phyloP scores from a whole-genome alignment of 129 eudicot genomes.

The Glebionis coronaria region DNA sequence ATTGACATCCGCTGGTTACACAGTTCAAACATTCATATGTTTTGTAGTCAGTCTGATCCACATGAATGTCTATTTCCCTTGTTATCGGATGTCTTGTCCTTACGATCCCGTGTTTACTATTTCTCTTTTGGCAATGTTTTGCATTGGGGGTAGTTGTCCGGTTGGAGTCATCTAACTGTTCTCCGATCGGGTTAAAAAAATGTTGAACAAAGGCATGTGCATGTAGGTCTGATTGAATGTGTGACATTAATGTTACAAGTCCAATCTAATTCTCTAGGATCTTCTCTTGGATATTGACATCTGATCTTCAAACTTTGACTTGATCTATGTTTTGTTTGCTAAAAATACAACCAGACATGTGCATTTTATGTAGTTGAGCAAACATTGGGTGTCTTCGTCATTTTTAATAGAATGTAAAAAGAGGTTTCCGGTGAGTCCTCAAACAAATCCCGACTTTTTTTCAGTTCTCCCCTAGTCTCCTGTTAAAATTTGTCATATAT shows the following conservation, averaged over 20 bases:
- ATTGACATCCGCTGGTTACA: slow-evolving; percentile 2
- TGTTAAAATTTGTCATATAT: neutral
- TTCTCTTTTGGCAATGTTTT: neutral
- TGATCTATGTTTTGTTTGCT: slow-evolving; percentile 8
- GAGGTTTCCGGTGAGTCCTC: neutral
- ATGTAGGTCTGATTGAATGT: neutral
- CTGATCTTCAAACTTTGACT: slow-evolving; percentile 3
- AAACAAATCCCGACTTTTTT: neutral
- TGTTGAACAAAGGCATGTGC: neutral
- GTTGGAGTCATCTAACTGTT: neutral
- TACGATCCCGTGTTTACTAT: neutral
- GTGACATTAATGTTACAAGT: neutral
- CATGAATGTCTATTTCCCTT: neutral
- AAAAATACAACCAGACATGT: slow-evolving; percentile 7
- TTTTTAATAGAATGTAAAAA: neutral
- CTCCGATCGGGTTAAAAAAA: neutral
- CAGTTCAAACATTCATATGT: too few species aligned
- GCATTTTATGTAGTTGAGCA: slow-evolving; percentile 4
- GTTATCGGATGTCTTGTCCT: slow-evolving; percentile 4
- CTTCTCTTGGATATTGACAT: slow-evolving; percentile 6
- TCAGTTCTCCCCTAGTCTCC: slow-evolving; percentile 7
- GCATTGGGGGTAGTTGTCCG: neutral
- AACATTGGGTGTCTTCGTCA: slow-evolving; percentile 4
- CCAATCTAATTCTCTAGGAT: neutral
- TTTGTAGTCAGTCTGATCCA: too few species aligned